A percentile compares a stretch with the other conserved stretches of the same genome.
Conservation (phyloP, 495 filamentous ascomycete species). For the Cenococcum geophilum region DNA sequence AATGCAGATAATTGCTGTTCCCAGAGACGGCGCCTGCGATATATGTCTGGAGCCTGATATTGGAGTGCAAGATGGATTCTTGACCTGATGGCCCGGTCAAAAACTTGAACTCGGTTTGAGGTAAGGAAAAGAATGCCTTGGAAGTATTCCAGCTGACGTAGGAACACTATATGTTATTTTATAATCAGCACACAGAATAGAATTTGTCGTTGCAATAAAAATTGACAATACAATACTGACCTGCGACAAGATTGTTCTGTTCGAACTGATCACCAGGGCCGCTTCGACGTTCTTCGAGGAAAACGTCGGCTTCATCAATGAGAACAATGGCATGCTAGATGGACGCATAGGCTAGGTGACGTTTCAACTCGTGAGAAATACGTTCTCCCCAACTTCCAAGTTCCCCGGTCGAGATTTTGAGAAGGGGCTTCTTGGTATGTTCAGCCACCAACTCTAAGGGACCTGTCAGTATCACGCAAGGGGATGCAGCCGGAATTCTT, state of each 20-base stretch:
- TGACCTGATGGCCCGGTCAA: slow-evolving; percentile 25
- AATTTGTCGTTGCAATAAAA: background rate
- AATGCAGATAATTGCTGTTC: slow-evolving; percentile 9
- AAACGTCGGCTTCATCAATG: slow-evolving; percentile 37
- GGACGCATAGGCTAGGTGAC: slow-evolving; percentile 23
- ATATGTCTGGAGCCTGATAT: slow-evolving; percentile 29
- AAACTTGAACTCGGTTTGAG: slow-evolving; percentile 25
- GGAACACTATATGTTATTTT: slow-evolving; percentile 14
- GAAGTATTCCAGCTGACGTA: slow-evolving; percentile 30
- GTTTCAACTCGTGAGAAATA: slow-evolving; percentile 12
- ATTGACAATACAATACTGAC: background rate
- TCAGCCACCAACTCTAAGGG: slow-evolving; percentile 14
- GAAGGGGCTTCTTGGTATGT: slow-evolving; percentile 18
- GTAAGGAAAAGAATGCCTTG: slow-evolving; percentile 29
- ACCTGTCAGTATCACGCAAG: background rate
- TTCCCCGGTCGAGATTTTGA: slow-evolving; percentile 14
- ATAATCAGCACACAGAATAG: background rate
- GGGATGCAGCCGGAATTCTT: background rate
- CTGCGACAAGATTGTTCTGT: slow-evolving; percentile 25
- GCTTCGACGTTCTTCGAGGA: slow-evolving; percentile 23
- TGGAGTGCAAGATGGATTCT: slow-evolving; percentile 41
- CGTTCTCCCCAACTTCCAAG: slow-evolving; percentile 13
- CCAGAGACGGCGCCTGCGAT: slow-evolving; percentile 18
- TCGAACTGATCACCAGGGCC: slow-evolving; percentile 13
- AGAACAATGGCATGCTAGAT: slow-evolving; percentile 36